These are phyloP conservation scores for Suhomyces chickasaworum DNA, from an alignment of 1,139 yeast genomes.

Conservation along the genomic window DNA sequence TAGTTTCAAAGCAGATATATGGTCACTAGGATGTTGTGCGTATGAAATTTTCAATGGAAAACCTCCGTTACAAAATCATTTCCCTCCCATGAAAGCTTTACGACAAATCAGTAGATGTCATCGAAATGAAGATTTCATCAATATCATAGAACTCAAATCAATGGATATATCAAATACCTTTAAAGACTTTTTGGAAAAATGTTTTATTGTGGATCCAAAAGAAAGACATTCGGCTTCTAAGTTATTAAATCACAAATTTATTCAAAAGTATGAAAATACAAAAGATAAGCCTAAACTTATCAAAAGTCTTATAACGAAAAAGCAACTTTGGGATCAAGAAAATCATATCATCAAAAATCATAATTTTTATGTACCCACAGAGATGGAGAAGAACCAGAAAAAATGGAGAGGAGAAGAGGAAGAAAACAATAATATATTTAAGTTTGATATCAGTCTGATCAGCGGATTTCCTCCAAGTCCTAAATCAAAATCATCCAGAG, in stretches of 20 bases:
- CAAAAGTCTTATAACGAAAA: conserved; percentile 40
- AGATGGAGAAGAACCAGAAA: conserved; percentile 36
- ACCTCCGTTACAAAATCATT: conserved; percentile 75
- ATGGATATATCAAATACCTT: conserved; percentile 28
- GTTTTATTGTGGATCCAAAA: conserved; percentile 64
- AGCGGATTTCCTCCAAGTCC: conserved; percentile 14
- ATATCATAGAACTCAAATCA: conserved; percentile 32
- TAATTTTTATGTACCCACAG: conserved; percentile 45
- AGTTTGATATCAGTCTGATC: conserved; percentile 43
- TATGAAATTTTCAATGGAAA: conserved; percentile 80
- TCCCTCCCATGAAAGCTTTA: conserved; percentile 78
- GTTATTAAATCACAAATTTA: conserved; percentile 62
- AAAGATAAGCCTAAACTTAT: conserved; percentile 23
- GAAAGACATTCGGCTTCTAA: conserved; percentile 59
- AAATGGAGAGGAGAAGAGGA: conserved; percentile 32
- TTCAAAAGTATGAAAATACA: conserved; percentile 29
- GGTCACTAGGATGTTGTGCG: conserved; percentile 94
- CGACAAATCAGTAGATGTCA: conserved; percentile 46
- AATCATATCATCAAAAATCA: conserved; percentile 37
- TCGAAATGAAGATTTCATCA: conserved; percentile 35
- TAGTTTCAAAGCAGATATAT: conserved; percentile 85
- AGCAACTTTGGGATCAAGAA: conserved; percentile 46
- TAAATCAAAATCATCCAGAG: conserved; percentile 15
- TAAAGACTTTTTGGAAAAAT: conserved; percentile 63
- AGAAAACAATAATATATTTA: conserved; percentile 24